Base-by-base conservation (phyloP, 108 stramenopile genomes). In the Fragilariopsis cylindrus region DNA sequence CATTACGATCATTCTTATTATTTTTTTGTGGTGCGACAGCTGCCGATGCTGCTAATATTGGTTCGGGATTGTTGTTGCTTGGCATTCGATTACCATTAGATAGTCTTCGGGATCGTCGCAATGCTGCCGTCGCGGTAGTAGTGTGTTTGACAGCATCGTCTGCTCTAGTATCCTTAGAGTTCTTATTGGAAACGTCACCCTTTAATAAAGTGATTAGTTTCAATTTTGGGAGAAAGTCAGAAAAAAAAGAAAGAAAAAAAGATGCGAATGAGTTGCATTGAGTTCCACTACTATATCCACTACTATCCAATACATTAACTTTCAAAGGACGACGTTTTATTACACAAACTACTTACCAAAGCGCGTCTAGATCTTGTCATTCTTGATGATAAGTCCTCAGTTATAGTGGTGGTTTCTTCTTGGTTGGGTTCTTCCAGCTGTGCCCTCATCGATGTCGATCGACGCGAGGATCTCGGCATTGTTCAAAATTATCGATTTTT, bases 161-260 rank as follows among this genome's bases (percentile, higher is more conserved):
- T 39, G 15, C 30, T 39, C 16, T 11, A 16, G 9, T 16, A 60
- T 39, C 16, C 60, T 49, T 47, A 30, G 58, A 62, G 7, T 57
- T 69, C 50, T 76, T 67, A 43, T 76, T 76, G 2, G 76, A 76
- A 41, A 76, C 76, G 48, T 76, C 76, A 16, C 76, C 76, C 76
- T 76, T 42, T 15, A 56, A 52, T 30, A 30, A 9, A 60, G 18
- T 11, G 11, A 40, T n/a, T n/a, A 4, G 11, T 30, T 30, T 30
- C 30, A 30, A 11, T 4, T 60, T 60, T 30, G 19, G 19, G 3
- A 60, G 7, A 60, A 18, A 60, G 9, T 40, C 2, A 60, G 16
- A 4, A 60, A 60, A 11, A 60, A 40, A 60, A 56, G 57, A 7
- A 16, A 57, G 13, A n/a, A 21, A 57, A 21, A 57, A 57, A 21